Evolutionary conservation across 2,329 filamentous ascomycete species (phyloP), one percentile per base, ranked within the genome.

Genomic region (Neofusicoccum cordaticola): DNA sequence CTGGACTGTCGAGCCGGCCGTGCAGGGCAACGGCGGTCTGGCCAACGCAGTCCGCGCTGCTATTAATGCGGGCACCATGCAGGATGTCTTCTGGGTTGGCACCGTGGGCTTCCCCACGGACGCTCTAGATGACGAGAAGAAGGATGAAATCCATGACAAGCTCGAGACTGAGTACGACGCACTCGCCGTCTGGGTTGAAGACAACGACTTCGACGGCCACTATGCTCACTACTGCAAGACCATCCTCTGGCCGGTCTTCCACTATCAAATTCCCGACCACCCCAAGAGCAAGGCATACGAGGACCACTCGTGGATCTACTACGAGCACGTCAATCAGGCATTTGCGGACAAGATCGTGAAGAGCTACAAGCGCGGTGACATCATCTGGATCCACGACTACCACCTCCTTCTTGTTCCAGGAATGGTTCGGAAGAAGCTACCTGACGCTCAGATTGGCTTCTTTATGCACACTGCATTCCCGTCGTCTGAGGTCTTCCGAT

Each of bases 201-300:
- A 98, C 79, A 92, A 90, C 74, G 93, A 98, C 77, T 93, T 97
- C 74, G 90, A 97, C 72, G 93, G 93, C 1, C 93, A 97, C 78
- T 98, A 98, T 74, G 87, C 90, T 12, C 93, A 97, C 78, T 98
- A 95, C 75, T 97, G 93, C 88, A 98, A 98, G 81, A 92, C 94
- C 73, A 97, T 98, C 63, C 83, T 98, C 6, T 98, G 94, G 94
- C 94, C 94, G 1, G 93, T 97, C 66, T 96, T 98, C 78, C 93
- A 98, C 79, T 98, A 98, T 77, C 93, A 97, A 78, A 96, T 98
- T 66, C 95, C 94, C 0, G 95, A 98, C 75, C 96, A 96, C 74
- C 94, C 94, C 31, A 97, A 97, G 83, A 97, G 93, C 86, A 98
- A 98, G 67, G 94, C 94, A 0, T 98, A 97, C 76, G 90, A 96